Conservation (phyloP, 495 filamentous ascomycete genomes). For the Neurospora africana region DNA sequence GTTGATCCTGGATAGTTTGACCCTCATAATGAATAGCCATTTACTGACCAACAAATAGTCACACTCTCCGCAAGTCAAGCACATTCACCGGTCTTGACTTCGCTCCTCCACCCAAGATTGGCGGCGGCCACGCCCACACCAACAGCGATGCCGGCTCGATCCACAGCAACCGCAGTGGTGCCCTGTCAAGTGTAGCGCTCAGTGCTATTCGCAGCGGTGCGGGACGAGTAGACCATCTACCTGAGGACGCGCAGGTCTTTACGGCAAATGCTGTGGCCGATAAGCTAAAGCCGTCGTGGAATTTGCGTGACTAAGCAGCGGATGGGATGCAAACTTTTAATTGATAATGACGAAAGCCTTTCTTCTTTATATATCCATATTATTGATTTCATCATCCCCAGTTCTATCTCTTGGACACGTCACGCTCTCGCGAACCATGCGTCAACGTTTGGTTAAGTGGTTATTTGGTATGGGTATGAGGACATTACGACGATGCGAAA, state of each 20-base stretch:
- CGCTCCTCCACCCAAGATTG: conserved; percentile 83
- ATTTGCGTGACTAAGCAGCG: conserved; percentile 40
- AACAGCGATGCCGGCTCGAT: conserved; percentile 84
- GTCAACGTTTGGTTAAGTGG: neutral
- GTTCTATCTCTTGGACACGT: neutral
- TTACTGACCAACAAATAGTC: conserved; percentile 36
- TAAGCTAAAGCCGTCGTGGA: conserved; percentile 70
- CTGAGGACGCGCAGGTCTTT: conserved; percentile 63
- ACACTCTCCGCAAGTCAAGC: conserved; percentile 77
- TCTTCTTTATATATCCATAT: conserved; percentile 1
- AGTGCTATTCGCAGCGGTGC: conserved; percentile 78
- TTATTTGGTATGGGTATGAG: neutral
- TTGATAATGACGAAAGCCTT: conserved; percentile 1
- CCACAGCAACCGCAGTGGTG: conserved; percentile 67
- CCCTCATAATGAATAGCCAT: neutral
- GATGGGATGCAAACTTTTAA: neutral
- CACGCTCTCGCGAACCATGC: neutral
- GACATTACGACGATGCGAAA: neutral
- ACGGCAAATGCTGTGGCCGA: conserved; percentile 61
- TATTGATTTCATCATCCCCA: neutral
- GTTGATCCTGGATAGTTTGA: conserved; percentile 26
- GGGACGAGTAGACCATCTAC: conserved; percentile 80
- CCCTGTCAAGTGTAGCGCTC: conserved; percentile 56
- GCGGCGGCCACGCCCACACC: conserved; percentile 45
- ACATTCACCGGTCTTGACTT: conserved; percentile 90